Evolutionary conservation across 495 filamentous ascomycete species (phyloP).

Genomic region (Neurospora hispaniola): DNA sequence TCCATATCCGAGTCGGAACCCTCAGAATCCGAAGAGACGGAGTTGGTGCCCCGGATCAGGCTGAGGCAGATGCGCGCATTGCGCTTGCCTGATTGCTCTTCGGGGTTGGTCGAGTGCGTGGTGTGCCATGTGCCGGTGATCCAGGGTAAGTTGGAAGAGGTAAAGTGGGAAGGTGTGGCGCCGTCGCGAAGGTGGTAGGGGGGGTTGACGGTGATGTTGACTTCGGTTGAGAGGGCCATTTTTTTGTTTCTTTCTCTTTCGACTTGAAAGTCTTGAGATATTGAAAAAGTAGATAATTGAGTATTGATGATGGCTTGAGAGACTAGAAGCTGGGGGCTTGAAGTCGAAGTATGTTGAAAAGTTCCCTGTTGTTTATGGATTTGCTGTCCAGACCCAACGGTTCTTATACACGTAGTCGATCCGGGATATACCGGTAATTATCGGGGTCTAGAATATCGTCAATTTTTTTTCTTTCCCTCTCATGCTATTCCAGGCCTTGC

Average conservation of each 20-base stretch:
- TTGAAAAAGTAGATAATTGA: neutral
- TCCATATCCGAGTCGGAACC: neutral
- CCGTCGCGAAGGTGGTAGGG: neutral
- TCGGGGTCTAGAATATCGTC: neutral
- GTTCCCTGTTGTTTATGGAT: neutral
- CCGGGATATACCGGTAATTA: neutral
- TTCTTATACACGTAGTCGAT: neutral
- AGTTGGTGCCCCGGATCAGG: neutral
- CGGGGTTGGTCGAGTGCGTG: neutral
- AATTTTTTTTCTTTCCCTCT: neutral
- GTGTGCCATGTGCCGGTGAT: neutral
- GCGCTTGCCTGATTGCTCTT: neutral
- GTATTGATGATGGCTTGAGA: neutral
- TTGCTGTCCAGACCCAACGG: neutral
- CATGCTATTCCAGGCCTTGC: neutral
- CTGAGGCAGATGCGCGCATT: neutral
- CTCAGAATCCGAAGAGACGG: neutral
- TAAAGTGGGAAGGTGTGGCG: neutral
- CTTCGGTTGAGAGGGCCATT: neutral
- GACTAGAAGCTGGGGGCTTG: neutral
- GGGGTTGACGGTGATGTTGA: neutral
- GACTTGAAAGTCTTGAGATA: neutral
- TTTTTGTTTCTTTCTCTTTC: neutral
- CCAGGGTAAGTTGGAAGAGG: neutral
- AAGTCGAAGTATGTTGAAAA: neutral